A percentile compares a stretch with the other conserved stretches of the same genome.
Conservation (phyloP, 139 green algal species). For the Chlamydomonas eustigma region DNA sequence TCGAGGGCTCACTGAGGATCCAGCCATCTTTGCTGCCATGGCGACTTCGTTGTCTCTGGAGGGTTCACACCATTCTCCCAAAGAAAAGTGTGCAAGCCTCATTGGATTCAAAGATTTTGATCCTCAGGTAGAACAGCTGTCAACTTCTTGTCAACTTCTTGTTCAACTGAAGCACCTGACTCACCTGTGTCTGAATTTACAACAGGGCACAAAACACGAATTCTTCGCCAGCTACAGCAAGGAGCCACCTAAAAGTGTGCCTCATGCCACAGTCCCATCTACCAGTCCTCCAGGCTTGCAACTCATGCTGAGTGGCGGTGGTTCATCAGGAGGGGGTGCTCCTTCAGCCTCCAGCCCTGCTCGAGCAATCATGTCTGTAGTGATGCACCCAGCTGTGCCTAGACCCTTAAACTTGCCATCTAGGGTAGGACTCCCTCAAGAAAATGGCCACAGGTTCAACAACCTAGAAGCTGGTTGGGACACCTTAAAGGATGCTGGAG, state of each 20-base stretch:
- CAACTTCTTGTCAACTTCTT: neutral
- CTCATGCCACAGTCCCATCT: no score
- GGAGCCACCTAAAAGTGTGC: no score
- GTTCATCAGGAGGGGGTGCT: no score
- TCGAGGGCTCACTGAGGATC: neutral
- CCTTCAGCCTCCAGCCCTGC: neutral
- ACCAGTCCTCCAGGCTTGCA: no score
- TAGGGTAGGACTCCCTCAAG: no score
- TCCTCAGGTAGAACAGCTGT: neutral
- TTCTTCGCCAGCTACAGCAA: slow-evolving; percentile 10
- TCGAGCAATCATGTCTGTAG: neutral
- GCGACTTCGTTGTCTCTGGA: neutral
- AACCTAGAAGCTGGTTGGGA: no score
- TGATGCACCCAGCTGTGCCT: slow-evolving; percentile 15
- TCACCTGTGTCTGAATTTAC: neutral
- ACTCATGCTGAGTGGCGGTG: no score
- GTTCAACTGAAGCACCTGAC: no score
- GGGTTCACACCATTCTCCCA: neutral
- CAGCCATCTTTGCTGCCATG: slow-evolving; percentile 1
- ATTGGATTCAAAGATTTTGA: neutral
- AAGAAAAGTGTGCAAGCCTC: no score
- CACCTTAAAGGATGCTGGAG: no score
- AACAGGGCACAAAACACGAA: slow-evolving; percentile 13
- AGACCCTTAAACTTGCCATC: no score
- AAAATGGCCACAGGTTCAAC: no score